These are phyloP conservation scores for Teratosphaeria viscida DNA, from an alignment of 2,329 filamentous ascomycete genomes.

Conservation along the genomic window DNA sequence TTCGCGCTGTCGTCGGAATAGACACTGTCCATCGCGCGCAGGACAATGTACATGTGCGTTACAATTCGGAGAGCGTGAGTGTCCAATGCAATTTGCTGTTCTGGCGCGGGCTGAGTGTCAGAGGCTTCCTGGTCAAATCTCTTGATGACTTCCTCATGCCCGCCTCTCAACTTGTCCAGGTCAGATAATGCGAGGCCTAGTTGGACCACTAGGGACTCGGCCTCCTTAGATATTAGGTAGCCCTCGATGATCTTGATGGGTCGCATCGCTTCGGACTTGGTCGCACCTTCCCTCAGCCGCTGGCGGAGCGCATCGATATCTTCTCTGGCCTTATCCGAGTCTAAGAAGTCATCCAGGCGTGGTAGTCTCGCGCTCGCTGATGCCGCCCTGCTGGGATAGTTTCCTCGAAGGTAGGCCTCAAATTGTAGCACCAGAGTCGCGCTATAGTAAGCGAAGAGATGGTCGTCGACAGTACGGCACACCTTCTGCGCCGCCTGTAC, in stretches of 20 bases:
- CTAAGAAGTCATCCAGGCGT: conserved; percentile 43
- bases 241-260: conserved; percentile 69
- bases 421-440: conserved; percentile 72
- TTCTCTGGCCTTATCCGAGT: conserved; percentile 21
- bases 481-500: conserved; percentile 65
- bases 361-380: neutral
- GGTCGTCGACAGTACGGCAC: conserved; percentile 74
- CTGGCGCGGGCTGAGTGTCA: conserved; percentile 6
- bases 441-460: conserved; percentile 79
- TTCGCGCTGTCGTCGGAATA: conserved; percentile 26
- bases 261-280: conserved; percentile 48
- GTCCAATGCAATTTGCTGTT: conserved; percentile 28
- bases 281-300: conserved; percentile 45
- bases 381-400: conserved; percentile 44
- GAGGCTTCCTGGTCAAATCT: conserved; percentile 3
- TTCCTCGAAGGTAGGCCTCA: conserved; percentile 46
- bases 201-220: conserved; percentile 33
- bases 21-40: conserved; percentile 41
- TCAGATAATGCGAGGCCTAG: conserved; percentile 35
- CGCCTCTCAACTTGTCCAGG: conserved; percentile 19
- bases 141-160: conserved; percentile 15
- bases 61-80: conserved; percentile 35
- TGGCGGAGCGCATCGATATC: conserved; percentile 44
- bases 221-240: conserved; percentile 56
- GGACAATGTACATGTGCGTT: conserved; percentile 51